Conservation (phyloP, 1,139 yeast species). For the Blastobotrys serpentis region DNA sequence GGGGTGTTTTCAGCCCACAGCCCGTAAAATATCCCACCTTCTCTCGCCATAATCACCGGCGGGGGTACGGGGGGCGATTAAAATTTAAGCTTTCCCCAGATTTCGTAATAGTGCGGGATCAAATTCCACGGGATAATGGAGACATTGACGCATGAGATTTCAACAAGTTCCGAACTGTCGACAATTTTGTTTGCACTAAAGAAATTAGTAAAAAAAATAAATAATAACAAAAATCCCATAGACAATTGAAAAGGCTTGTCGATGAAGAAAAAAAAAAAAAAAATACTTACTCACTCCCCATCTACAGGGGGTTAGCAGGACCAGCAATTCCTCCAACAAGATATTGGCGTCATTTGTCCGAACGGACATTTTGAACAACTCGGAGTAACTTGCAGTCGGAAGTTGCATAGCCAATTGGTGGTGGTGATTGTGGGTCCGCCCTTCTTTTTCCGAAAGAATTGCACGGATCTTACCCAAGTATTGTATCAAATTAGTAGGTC, state of each 20-base stretch:
- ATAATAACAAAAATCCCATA: no score
- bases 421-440: neutral
- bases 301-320: slow-evolving; percentile 23
- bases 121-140: neutral
- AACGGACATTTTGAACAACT: slow-evolving; percentile 6
- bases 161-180: slow-evolving; percentile 10
- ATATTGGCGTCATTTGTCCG: slow-evolving; percentile 25
- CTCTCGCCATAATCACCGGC: slow-evolving; percentile 7
- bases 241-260: no score
- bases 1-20: no score
- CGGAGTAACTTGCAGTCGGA: slow-evolving; percentile 1
- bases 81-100: neutral
- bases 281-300: slow-evolving; percentile 25
- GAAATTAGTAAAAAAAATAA: neutral
- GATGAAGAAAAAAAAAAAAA: neutral
- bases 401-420: no score
- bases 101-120: neutral
- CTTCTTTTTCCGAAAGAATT: slow-evolving; percentile 18
- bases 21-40: no score
- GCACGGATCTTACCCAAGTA: slow-evolving; percentile 25
- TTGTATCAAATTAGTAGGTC: slow-evolving; percentile 12
- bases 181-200: slow-evolving; percentile 17
- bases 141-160: neutral
- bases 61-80: slow-evolving; percentile 1
- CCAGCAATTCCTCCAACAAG: slow-evolving; percentile 23